These are phyloP conservation scores for Herpetospermum pedunculosum DNA, from an alignment of 306 rosid species.

Conservation along the genomic window DNA sequence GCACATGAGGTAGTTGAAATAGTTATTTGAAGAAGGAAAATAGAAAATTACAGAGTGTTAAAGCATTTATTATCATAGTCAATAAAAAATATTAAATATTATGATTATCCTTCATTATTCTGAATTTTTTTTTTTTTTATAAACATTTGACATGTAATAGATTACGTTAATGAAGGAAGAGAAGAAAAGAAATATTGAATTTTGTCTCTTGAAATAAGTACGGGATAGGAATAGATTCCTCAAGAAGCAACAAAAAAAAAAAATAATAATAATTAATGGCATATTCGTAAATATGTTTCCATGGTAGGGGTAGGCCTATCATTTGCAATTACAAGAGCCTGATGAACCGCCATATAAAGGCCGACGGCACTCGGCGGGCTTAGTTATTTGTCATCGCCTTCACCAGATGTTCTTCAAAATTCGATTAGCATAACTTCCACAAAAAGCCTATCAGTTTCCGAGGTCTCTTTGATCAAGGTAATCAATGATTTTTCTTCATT, in stretches of 20 bases:
- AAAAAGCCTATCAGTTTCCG: neutral
- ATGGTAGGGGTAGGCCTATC: neutral
- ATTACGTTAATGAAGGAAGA: neutral
- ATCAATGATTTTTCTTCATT: neutral
- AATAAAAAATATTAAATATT: neutral
- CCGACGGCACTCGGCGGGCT: neutral
- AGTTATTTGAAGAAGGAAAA: neutral
- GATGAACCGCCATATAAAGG: neutral
- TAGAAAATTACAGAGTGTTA: neutral
- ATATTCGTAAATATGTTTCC: neutral
- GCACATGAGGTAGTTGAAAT: neutral
- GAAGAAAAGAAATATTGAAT: neutral
- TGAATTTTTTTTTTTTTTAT: neutral
- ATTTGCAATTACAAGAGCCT: neutral
- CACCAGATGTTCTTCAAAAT: neutral
- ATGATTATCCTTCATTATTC: neutral
- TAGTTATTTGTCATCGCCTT: neutral
- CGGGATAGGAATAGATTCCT: neutral
- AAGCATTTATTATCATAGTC: neutral
- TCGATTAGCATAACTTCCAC: neutral
- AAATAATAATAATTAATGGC: neutral
- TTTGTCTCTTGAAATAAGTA: neutral
- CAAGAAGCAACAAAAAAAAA: neutral
- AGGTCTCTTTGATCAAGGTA: neutral
- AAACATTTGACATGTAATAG: neutral